Base-by-base conservation (phyloP, 1,139 yeast species). In the Blastobotrys aristatus region DNA sequence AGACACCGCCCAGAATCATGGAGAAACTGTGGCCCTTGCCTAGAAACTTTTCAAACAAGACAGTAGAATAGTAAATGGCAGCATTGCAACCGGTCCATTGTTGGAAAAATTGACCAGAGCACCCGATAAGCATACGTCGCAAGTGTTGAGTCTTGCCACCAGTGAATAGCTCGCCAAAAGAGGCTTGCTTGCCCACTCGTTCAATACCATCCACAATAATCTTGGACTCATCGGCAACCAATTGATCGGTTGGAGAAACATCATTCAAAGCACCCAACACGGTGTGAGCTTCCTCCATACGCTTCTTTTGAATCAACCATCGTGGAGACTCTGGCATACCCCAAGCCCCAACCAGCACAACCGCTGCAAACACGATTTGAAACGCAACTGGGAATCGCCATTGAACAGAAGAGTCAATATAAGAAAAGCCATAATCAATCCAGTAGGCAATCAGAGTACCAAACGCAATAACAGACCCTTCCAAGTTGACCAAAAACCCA, bases 381-480 rank as follows among this genome's bases (percentile, higher is more conserved):
- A 66, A 53, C 4, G 67, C 68, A 5, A 63, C 71, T 2, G 71
- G 71, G 74, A 60, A 73, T 55, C 59, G 72, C 75, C 63, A 79
- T 65, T 51, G 80, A 71, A 62, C 74, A 57, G 66, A 75, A 62
- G 75, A 74, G 68, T 49, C 79, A 74, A 61, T 60, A 47, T 58
- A 65, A 39, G 59, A 64, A 40, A 52, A 78, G 74, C 53, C 87
- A 70, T 62, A 77, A 76, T 40, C 86, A 71, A 57, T 79, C 89
- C 90, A 84, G 67, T 85, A 83, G 11, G 90, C 87, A 58, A 82
- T 68, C 57, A 80, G 74, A 40, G 87, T 82, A 59, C 92, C 90
- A 48, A 82, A 70, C 40, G 87, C 87, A 53, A 83, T 78, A 46
- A 82, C 78, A 16, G 85, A 78, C 56, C 89, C 92, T 64, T 84